A percentile compares a stretch with the other conserved stretches of the same genome.
phyloP scores from a whole-genome alignment of 495 filamentous ascomycete genomes.

The Daldinia loculata region DNA sequence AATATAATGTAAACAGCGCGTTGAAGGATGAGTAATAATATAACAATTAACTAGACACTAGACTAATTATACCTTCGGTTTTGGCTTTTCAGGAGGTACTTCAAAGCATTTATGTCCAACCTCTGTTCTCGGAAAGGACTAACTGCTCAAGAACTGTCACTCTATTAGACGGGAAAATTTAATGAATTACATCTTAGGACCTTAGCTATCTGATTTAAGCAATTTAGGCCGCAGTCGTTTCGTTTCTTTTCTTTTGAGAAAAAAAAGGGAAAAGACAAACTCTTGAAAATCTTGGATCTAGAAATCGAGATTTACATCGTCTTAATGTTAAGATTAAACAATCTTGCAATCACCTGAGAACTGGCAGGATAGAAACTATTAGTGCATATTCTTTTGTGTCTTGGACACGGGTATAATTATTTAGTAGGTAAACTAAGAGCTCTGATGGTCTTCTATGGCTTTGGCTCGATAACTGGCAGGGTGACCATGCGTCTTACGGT shows the following conservation, averaged over 20 bases:
- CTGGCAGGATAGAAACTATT: not conserved
- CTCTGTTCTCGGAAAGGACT: too few relatives aligned
- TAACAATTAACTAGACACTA: not conserved
- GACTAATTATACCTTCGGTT: not conserved
- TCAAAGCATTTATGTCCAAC: too few relatives aligned
- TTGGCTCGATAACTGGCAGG: constrained; percentile 51
- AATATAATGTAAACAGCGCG: not conserved
- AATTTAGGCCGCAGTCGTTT: too few relatives aligned
- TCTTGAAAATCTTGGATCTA: not conserved
- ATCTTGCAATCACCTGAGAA: not conserved
- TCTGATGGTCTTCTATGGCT: constrained; percentile 3
- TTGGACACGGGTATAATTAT: not conserved
- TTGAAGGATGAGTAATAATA: not conserved
- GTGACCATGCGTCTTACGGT: constrained; percentile 66
- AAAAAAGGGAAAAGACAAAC: too few relatives aligned
- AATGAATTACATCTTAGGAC: too few relatives aligned
- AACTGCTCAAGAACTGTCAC: too few relatives aligned
- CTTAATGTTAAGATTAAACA: not conserved
- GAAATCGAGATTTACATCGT: not conserved
- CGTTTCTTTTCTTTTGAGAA: too few relatives aligned
- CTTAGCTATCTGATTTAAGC: too few relatives aligned
- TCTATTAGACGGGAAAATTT: too few relatives aligned
- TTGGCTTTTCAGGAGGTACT: too few relatives aligned
- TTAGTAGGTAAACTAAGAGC: not conserved
- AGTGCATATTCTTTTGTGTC: not conserved